These are phyloP conservation scores for Misopates orontium DNA, from an alignment of 257 asterid species.

Conservation along the genomic window DNA sequence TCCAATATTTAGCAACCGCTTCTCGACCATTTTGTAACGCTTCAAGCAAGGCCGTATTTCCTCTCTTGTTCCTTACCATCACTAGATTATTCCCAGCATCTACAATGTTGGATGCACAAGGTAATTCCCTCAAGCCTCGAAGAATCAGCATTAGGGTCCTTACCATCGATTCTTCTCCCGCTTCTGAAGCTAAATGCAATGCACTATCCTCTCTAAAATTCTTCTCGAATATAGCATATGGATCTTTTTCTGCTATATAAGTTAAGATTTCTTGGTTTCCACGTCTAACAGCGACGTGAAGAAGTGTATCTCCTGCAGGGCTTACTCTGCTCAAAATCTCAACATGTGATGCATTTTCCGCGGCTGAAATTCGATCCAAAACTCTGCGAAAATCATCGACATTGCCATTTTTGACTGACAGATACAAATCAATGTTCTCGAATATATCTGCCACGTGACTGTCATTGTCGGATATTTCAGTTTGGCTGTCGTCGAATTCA, in stretches of 20 bases:
- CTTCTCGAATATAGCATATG: no score
- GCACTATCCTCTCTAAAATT: conserved; percentile 44
- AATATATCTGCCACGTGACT: no score
- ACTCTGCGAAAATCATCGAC: background rate
- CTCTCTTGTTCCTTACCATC: conserved; percentile 20
- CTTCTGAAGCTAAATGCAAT: conserved; percentile 41
- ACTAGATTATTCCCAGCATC: background rate
- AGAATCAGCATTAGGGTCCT: background rate
- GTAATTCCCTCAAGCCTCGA: background rate
- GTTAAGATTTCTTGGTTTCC: background rate
- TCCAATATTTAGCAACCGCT: conserved; percentile 21
- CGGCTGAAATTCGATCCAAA: conserved; percentile 3
- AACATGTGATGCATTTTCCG: background rate
- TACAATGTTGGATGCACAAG: background rate
- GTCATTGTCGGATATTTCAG: no score
- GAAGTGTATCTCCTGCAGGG: conserved; percentile 25
- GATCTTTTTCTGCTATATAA: background rate
- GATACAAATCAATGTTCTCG: conserved; percentile 17
- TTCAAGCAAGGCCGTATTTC: conserved; percentile 33
- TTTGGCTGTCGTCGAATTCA: no score
- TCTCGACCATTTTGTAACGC: conserved; percentile 16
- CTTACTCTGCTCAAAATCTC: conserved; percentile 9
- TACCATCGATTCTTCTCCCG: conserved; percentile 29
- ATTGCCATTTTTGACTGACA: conserved; percentile 22
- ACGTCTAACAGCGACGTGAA: conserved; percentile 28